Conservation (phyloP, 768 basidiomycete genomes). For the Daedalea quercina region DNA sequence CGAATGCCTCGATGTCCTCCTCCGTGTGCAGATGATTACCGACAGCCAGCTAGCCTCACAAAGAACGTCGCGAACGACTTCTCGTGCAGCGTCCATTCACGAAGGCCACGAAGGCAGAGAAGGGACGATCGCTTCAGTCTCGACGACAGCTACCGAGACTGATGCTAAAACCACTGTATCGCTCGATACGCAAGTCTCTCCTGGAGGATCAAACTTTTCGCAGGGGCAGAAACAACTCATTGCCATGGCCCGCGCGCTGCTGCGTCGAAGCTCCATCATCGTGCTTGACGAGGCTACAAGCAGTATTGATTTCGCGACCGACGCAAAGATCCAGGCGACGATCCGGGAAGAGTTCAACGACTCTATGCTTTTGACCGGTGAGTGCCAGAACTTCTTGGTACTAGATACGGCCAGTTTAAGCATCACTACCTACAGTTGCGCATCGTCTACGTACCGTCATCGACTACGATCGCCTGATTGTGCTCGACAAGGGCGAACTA, state of each 20-base stretch:
- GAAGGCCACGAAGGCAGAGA: constrained; percentile 30
- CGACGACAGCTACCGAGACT: constrained; percentile 38
- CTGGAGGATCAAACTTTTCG: constrained; percentile 87
- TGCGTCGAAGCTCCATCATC: constrained; percentile 66
- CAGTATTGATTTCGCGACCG: constrained; percentile 83
- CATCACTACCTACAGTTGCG: constrained; percentile 37
- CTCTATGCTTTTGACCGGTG: constrained; percentile 68
- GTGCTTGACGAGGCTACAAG: constrained; percentile 82
- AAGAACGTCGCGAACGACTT: constrained; percentile 41
- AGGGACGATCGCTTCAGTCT: constrained; percentile 24
- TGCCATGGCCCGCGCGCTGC: constrained; percentile 76
- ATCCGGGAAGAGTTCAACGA: constrained; percentile 81
- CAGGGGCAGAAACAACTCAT: constrained; percentile 89
- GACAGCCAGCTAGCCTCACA: constrained; percentile 43
- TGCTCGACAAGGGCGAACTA: constrained; percentile 62
- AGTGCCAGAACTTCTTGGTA: constrained; percentile 21
- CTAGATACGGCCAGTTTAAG: not conserved
- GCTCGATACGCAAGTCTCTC: constrained; percentile 73
- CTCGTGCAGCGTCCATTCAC: constrained; percentile 39
- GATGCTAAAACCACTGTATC: constrained; percentile 53
- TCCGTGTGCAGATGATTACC: constrained; percentile 72
- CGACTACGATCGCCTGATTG: constrained; percentile 74
- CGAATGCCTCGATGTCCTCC: constrained; percentile 75
- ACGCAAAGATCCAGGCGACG: constrained; percentile 83
- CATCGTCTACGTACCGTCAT: constrained; percentile 74